Percentiles rank a stretch among this genome's conserved stretches.
phyloP scores from a whole-genome alignment of 2,329 filamentous ascomycete species.

The Huntiella decipiens region DNA sequence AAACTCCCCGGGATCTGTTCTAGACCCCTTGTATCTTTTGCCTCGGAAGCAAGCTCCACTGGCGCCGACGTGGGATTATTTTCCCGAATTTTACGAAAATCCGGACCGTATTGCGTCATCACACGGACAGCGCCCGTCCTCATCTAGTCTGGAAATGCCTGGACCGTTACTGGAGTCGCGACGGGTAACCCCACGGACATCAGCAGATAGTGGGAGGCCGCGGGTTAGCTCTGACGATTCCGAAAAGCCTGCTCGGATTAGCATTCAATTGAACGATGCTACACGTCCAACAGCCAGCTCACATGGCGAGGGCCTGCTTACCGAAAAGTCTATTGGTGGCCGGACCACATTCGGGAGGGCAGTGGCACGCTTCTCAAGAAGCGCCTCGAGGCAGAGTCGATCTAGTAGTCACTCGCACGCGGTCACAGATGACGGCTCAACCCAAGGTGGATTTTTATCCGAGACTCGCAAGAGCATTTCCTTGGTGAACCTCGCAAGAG shows the following conservation, averaged over 20 bases:
- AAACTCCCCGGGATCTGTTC: not conserved
- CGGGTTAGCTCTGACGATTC: slow-evolving; percentile 5
- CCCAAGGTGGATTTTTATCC: not conserved
- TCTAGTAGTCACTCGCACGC: slow-evolving; percentile 10
- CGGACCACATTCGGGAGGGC: slow-evolving; percentile 8
- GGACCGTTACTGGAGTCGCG: not conserved
- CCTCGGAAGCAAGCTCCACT: not conserved
- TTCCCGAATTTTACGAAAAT: slow-evolving; percentile 6
- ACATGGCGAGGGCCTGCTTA: not conserved
- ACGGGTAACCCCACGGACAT: slow-evolving; percentile 3
- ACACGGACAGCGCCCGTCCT: no score
- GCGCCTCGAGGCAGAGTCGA: slow-evolving; percentile 10
- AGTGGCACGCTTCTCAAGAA: slow-evolving; percentile 10
- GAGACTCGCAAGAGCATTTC: slow-evolving; percentile 11
- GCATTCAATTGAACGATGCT: slow-evolving; percentile 1
- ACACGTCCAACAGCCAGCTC: not conserved
- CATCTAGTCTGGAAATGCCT: not conserved
- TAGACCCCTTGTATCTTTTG: not conserved
- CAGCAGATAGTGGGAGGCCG: slow-evolving; percentile 2
- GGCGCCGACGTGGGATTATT: slow-evolving; percentile 1
- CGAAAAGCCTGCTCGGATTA: slow-evolving; percentile 5
- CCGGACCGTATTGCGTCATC: not conserved
- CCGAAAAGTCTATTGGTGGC: slow-evolving; percentile 1
- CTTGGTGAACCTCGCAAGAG: slow-evolving; percentile 7
- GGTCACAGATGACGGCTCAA: not conserved